phyloP scores from a whole-genome alignment of 768 basidiomycete species.

The Amanita thiersii region DNA sequence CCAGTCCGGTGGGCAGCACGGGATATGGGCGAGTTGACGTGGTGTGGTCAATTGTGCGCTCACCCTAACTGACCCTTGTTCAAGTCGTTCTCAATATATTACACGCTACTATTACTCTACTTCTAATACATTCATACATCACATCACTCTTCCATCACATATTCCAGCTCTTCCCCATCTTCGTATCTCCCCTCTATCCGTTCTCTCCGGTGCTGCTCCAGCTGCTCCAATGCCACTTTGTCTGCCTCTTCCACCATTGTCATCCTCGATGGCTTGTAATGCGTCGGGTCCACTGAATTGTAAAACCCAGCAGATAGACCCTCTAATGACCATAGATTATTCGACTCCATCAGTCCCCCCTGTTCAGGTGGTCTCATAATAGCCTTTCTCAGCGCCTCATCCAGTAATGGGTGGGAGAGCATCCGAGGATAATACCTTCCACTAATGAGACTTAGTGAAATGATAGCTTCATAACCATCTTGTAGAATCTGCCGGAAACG shows the following conservation, averaged over 20 bases:
- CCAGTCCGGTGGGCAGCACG: too few relatives aligned
- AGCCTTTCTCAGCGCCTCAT: conserved; percentile 29
- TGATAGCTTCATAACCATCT: conserved; percentile 51
- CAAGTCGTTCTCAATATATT: too few relatives aligned
- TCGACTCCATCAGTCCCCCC: conserved; percentile 29
- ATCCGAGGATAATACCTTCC: conserved; percentile 79
- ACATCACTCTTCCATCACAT: conserved; percentile 13
- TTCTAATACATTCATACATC: conserved; percentile 9
- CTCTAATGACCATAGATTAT: conserved; percentile 65
- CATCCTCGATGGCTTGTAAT: conserved; percentile 42
- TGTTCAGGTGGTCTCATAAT: conserved; percentile 23
- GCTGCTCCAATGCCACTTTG: conserved; percentile 30
- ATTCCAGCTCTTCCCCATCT: conserved; percentile 13
- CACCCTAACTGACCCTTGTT: too few relatives aligned
- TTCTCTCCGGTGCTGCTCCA: conserved; percentile 31
- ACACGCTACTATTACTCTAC: neutral
- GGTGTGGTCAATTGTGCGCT: too few relatives aligned
- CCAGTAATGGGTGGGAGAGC: conserved; percentile 55
- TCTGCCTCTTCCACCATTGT: conserved; percentile 61
- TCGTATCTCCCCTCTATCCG: conserved; percentile 16
- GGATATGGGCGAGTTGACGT: too few relatives aligned
- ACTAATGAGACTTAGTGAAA: conserved; percentile 63
- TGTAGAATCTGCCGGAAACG: conserved; percentile 61
- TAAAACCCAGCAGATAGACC: conserved; percentile 59
- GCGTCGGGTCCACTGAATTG: conserved; percentile 63